Evolutionary conservation across 208 protist genomes (phyloP), one percentile per base, ranked within the genome.

Genomic region (Acanthamoeba castellanii): DNA sequence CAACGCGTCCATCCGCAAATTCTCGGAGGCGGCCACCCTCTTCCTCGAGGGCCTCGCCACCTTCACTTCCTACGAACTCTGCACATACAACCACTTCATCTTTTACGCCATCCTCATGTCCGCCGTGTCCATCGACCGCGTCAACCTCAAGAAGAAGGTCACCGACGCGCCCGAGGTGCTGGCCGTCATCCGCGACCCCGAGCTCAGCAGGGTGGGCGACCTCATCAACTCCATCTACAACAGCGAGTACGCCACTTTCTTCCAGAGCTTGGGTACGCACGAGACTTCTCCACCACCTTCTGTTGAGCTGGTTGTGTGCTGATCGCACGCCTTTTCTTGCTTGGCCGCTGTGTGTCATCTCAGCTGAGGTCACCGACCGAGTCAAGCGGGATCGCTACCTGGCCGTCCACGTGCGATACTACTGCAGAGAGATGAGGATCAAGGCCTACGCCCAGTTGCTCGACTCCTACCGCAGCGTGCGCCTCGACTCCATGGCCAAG

Each of bases 401-500:
- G 11, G 96, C 98, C 9, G 87, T 95, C 13, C 99, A 99, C 95
- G 97, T 99, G 47, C 98, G 98, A 78, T 99, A 99, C 97, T 99
- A 99, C 95, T 98, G 98, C 82, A 98, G 99, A 72, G 99, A 99
- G 96, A 98, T 99, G 95, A 98, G 99, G 59, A 98, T 99, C 57
- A 94, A 98, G 16, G 98, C 99, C 52, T 99, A 99, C 95, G 98
- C 96, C 66, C 99, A 99, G 98, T 99, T 99, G 95, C 98, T 99
- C n/a, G 98, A 99, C 95, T 99, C 98, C 13, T 99, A 99, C 97
- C 98, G 98, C 95, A 99, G 98, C 95, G 99, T 99, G 16, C 98
- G 98, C 47, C 95, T 99, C 32, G 95, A 98, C 45, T 99, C 98
- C 52, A 99, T 99, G 99, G 98, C 99, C 25, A 92, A 95, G 20